Conservation (phyloP, 352 stramenopile genomes). For the Phytophthora cactorum region DNA sequence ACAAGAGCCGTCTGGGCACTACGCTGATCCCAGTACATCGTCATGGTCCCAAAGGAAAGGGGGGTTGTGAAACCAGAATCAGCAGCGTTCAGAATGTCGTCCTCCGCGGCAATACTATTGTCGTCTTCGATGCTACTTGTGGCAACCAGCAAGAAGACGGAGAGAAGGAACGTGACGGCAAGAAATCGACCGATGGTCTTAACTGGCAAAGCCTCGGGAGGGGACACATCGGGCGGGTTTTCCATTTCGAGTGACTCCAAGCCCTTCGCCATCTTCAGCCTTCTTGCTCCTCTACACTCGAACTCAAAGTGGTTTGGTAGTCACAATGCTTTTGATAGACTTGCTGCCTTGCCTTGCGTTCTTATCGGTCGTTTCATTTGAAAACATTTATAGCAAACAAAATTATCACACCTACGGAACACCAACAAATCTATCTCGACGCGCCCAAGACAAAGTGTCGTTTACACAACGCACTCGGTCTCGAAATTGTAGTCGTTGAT, state of each 20-base stretch:
- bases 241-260: constrained; percentile 32
- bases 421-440: too few relatives aligned
- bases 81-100: constrained; percentile 19
- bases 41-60: constrained; percentile 62
- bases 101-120: constrained; percentile 5
- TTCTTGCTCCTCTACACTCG: background rate
- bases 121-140: constrained; percentile 23
- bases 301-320: background rate
- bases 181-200: constrained; percentile 20
- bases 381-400: constrained; percentile 20
- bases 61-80: constrained; percentile 9
- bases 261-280: constrained; percentile 12
- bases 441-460: background rate
- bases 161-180: constrained; percentile 12
- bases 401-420: background rate
- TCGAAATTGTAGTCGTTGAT: constrained; percentile 54
- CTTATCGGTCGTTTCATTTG: constrained; percentile 22
- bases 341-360: constrained; percentile 3
- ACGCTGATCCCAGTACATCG: constrained; percentile 62
- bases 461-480: constrained; percentile 35
- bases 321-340: background rate
- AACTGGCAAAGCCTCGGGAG: constrained; percentile 9
- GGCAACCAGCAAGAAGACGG: constrained; percentile 17
- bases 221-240: background rate
- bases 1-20: constrained; percentile 24